These are phyloP conservation scores for Bipolaris zeicola DNA, from an alignment of 2,329 filamentous ascomycete genomes.

Conservation along the genomic window DNA sequence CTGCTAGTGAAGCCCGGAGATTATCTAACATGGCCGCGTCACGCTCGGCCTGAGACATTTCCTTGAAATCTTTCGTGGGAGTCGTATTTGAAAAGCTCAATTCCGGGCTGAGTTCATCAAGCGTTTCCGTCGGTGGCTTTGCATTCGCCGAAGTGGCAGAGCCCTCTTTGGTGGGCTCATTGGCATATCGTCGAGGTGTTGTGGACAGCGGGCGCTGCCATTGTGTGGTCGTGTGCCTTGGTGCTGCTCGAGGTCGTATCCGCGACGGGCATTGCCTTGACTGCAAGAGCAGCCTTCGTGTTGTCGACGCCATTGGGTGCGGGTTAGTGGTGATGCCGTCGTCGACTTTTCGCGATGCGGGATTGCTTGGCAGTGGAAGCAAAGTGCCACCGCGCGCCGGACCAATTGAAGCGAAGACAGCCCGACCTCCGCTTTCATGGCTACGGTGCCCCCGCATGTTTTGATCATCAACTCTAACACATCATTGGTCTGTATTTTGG, in stretches of 20 bases:
- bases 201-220: conserved; percentile 44
- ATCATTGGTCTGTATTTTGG: too few species aligned
- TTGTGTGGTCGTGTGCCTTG: conserved; percentile 28
- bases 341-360: conserved; percentile 42
- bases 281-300: conserved; percentile 40
- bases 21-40: conserved; percentile 28
- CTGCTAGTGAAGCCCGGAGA: conserved; percentile 32
- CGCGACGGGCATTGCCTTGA: conserved; percentile 37
- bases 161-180: conserved; percentile 25
- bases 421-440: conserved; percentile 31
- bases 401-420: conserved; percentile 23
- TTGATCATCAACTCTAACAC: background rate
- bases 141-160: conserved; percentile 13
- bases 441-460: conserved; percentile 1
- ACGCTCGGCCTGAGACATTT: conserved; percentile 17
- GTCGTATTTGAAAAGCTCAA: conserved; percentile 5
- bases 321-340: conserved; percentile 21
- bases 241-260: conserved; percentile 23
- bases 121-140: conserved; percentile 11
- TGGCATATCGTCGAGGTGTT: conserved; percentile 26
- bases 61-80: background rate
- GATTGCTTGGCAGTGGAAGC: conserved; percentile 31
- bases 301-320: conserved; percentile 45
- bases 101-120: conserved; percentile 11
- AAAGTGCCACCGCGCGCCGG: conserved; percentile 29